Base-by-base conservation (phyloP, 345 rosid species). In the Ricinus communis region DNA sequence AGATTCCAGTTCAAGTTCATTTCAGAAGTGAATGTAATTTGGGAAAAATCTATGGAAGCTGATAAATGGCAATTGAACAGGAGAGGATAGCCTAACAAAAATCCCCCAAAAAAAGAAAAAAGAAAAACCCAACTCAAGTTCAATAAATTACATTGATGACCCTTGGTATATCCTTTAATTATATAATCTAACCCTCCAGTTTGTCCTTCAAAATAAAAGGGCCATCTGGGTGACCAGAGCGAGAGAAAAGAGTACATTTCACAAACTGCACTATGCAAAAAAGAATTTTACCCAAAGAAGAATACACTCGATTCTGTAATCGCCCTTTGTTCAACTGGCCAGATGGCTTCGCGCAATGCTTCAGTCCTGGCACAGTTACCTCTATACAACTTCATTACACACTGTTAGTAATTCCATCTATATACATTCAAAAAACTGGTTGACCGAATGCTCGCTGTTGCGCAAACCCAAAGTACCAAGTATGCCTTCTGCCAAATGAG, bases 331-430 rank as follows among this genome's bases (percentile, higher is more conserved):
- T n/a, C 54, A 38, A 49, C 12, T 49, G 22, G 56, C 69, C 65
- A 62, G 73, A 79, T 62, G 70, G 61, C 49, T 71, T 71, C 67
- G 33, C 27, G 53, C 71, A 53, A n/a, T 15, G 13, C 38, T 38
- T 60, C 49, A 33, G 55, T 71, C 59, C 68, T 51, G 24, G 66
- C 68, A 58, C 68, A 61, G 49, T 54, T 71, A 67, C 71, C 71
- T 22, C 85, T 79, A 71, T 83, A 82, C 86, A 81, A 72, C 76
- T 68, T 77, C 65, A 72, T 66, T 50, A 66, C 82, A 76, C 70
- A 56, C 71, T 46, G 74, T 68, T 49, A 63, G 66, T 61, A 69
- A 68, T 36, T 74, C 62, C 75, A 50, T 64, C 79, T 81, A 83
- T 85, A 63, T 83, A 85, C 88, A 77, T 56, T 49, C 22, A 65